Evolutionary conservation across 257 asterid genomes (phyloP).

Genomic region (Solanum virginianum): DNA sequence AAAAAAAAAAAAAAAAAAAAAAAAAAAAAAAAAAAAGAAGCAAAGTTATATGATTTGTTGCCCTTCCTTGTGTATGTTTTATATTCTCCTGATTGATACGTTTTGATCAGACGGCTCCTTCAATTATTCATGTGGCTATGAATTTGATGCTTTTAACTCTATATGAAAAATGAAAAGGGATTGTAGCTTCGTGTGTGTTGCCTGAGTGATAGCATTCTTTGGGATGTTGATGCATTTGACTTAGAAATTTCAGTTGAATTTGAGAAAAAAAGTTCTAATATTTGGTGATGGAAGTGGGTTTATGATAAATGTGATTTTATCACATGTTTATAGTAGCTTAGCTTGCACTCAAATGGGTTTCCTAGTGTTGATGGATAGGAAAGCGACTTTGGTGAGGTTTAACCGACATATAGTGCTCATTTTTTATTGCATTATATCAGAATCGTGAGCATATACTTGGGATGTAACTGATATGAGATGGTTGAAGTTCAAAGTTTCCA

Average conservation of each 20-base stretch:
- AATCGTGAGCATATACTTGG: not conserved
- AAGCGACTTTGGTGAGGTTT: not conserved
- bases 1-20: not conserved
- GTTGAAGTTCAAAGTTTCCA: not conserved
- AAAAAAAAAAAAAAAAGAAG: too few relatives aligned
- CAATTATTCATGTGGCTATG: not conserved
- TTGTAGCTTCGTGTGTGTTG: not conserved
- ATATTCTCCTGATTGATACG: not conserved
- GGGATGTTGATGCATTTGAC: not conserved
- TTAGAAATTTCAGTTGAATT: not conserved
- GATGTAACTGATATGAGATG: not conserved
- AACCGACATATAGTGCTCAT: not conserved
- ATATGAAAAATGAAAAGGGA: not conserved
- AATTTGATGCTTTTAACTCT: not conserved
- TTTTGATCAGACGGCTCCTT: not conserved
- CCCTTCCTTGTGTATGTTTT: not conserved
- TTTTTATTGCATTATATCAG: not conserved
- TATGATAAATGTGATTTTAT: not conserved
- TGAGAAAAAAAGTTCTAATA: not conserved
- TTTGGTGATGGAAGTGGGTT: not conserved
- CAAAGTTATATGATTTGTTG: not conserved
- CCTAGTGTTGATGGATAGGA: not conserved
- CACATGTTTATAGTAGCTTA: not conserved
- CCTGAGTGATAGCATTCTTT: not conserved
- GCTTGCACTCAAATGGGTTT: not conserved